A percentile compares a stretch with the other conserved stretches of the same genome.
Evolutionary conservation across 495 filamentous ascomycete species (phyloP).

Genomic region (Massariosphaeria phaeospora): DNA sequence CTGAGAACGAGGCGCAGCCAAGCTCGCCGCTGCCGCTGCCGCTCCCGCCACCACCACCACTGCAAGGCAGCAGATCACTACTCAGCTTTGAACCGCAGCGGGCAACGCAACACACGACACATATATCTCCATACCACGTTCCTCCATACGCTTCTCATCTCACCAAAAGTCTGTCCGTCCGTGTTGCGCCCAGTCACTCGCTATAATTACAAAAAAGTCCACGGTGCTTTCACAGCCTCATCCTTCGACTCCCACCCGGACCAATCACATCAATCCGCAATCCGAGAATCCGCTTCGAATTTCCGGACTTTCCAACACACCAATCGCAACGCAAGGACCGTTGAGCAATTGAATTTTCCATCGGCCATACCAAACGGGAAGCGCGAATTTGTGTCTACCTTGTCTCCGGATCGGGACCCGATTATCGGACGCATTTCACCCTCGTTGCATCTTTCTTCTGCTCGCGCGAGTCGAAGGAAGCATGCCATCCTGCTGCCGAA

Average conservation of each 20-base stretch:
- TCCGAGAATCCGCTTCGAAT: not conserved
- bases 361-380: too few species aligned
- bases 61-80: not conserved
- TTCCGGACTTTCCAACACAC: too few species aligned
- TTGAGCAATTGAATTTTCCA: too few species aligned
- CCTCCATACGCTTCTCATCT: too few species aligned
- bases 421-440: too few species aligned
- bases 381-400: too few species aligned
- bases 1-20: not conserved
- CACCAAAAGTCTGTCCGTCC: too few species aligned
- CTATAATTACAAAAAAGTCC: too few species aligned
- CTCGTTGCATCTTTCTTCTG: too few species aligned
- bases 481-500: conserved; percentile 20
- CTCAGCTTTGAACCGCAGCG: not conserved
- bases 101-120: not conserved
- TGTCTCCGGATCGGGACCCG: too few species aligned
- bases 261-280: not conserved
- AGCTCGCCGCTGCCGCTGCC: not conserved
- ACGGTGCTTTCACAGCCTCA: conserved; percentile 6
- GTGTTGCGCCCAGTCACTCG: not conserved
- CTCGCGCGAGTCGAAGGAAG: too few species aligned
- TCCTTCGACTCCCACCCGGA: not conserved
- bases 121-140: not conserved
- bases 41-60: not conserved
- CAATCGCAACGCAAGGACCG: too few species aligned